phyloP scores from a whole-genome alignment of 768 basidiomycete species.

The Tulasnella sp. region DNA sequence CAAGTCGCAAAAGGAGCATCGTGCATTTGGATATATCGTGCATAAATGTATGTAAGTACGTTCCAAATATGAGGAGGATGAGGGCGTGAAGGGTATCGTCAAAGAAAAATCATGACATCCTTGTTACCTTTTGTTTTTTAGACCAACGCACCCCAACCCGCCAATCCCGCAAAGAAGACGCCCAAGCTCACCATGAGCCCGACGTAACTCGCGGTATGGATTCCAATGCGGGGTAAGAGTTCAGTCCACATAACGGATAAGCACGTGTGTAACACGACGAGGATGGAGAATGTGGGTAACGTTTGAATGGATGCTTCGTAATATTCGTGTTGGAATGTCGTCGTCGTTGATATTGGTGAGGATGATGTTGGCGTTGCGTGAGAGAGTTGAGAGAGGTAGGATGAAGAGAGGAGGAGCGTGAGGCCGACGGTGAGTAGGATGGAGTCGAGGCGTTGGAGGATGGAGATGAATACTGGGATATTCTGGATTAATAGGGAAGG shows the following conservation, averaged over 20 bases:
- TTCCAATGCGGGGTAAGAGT: slow-evolving; percentile 59
- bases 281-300: slow-evolving; percentile 34
- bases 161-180: slow-evolving; percentile 61
- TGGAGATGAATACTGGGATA: slow-evolving; percentile 70
- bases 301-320: slow-evolving; percentile 9
- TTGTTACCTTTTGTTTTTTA: not conserved
- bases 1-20: no score
- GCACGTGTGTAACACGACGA: slow-evolving; percentile 40
- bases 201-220: slow-evolving; percentile 66
- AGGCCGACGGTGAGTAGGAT: slow-evolving; percentile 60
- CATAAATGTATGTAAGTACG: no score
- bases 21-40: no score
- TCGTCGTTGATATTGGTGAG: no score
- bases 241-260: slow-evolving; percentile 60
- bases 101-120: no score
- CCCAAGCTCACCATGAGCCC: slow-evolving; percentile 56
- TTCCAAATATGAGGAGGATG: no score
- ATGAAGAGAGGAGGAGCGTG: slow-evolving; percentile 36
- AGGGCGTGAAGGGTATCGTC: no score
- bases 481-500: slow-evolving; percentile 32
- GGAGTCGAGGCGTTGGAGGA: slow-evolving; percentile 64
- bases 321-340: no score
- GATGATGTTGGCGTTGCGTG: not conserved
- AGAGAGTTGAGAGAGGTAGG: slow-evolving; percentile 16
- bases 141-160: slow-evolving; percentile 53